Base-by-base conservation (phyloP, 2,329 filamentous ascomycete genomes). In the Bipolaris gigantea region DNA sequence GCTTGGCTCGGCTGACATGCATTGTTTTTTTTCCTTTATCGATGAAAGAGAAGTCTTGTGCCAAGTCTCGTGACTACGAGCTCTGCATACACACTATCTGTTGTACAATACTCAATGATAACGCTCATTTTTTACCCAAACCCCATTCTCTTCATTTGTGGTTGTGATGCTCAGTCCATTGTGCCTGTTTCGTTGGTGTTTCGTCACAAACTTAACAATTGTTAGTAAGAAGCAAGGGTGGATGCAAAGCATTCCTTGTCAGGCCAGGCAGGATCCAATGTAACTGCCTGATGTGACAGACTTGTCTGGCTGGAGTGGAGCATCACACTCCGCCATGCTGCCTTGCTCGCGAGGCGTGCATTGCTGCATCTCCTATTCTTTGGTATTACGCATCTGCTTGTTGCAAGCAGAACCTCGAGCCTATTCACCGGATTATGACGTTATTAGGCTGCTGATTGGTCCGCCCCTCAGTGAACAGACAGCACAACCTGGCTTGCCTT, bases 351-450 rank as follows among this genome's bases (percentile, higher is more conserved):
- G 16, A 16, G 21, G 15, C 23, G 5, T 21, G 13, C 11, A 19
- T 30, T 10, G 15, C 27, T 19, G 0, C 32, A 10, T 11, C 6
- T n/a, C 21, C 16, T 9, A 30, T 13, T 10, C 10, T 11, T 18
- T 21, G 21, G 25, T n/a, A n/a, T 10, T 25, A 36, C 16, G 11
- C 16, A 23, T 6, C 6, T 45, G 10, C 23, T 19, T 19, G 35
- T 32, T 27, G 16, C 39, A 38, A 40, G 47, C 39, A 18, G 19
- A 48, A 25, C 19, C 32, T 38, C 21, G 15, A 39, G 32, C 23
- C 36, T 42, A 52, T 60, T 60, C 54, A 60, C 54, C 57, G 55
- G 57, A 57, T 50, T 48, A 57, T 60, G 57, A 60, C 57, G 57
- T 57, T 57, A 41, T 6, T 39, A 25, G 50, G 57, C 32, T 13